Evolutionary conservation across 1,284 basidiomycete species (phyloP).

Genomic region (Boletus holoroseus): DNA sequence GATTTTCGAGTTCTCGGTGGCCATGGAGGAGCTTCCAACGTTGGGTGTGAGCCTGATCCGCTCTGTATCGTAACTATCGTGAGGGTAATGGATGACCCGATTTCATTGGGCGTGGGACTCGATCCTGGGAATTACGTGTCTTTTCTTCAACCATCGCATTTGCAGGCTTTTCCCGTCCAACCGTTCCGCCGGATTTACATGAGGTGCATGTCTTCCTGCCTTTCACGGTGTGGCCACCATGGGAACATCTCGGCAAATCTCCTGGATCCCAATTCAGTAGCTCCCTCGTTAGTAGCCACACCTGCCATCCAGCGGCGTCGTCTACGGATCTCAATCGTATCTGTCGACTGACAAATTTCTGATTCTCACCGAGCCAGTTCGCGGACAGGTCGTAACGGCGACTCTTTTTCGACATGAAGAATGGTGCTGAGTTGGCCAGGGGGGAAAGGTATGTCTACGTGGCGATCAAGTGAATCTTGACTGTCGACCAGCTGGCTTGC

Average conservation of each 20-base stretch:
- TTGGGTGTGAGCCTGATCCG: constrained; percentile 10
- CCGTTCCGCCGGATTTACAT: constrained; percentile 30
- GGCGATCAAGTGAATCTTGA: not conserved
- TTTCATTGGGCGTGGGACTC: not conserved
- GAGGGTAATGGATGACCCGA: constrained; percentile 10
- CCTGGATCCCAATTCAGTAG: constrained; percentile 1
- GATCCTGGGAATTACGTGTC: constrained; percentile 16
- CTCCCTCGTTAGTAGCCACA: constrained; percentile 1
- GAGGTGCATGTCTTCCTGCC: constrained; percentile 3
- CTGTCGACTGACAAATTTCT: constrained; percentile 1
- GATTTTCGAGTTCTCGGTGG: constrained; percentile 6
- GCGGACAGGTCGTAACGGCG: constrained; percentile 11
- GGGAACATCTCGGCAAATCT: constrained; percentile 29
- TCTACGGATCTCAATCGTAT: constrained; percentile 2
- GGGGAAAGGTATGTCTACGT: not conserved
- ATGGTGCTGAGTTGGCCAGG: not conserved
- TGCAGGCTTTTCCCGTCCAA: constrained; percentile 5
- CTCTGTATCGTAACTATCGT: not conserved
- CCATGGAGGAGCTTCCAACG: constrained; percentile 2
- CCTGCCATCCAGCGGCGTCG: constrained; percentile 2
- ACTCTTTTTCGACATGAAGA: constrained; percentile 12
- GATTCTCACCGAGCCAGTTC: constrained; percentile 22
- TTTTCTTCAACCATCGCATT: constrained; percentile 1
- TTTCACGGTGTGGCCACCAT: constrained; percentile 19
- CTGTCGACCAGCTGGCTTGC: not conserved